Conservation (phyloP, 1,139 yeast species). For the Saccharomyces pastorianus region DNA sequence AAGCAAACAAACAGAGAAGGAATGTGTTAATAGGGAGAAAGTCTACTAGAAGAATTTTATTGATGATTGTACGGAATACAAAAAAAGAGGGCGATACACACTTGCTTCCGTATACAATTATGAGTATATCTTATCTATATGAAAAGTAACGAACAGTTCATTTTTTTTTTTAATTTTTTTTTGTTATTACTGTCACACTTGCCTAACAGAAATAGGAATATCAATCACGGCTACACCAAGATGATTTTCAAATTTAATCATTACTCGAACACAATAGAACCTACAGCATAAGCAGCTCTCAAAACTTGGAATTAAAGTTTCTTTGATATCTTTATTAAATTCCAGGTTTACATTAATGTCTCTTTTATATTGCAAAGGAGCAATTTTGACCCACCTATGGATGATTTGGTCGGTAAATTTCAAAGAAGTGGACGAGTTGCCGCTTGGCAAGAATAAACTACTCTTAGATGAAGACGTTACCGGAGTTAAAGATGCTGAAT, state of each 20-base stretch:
- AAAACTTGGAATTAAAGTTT: conserved; percentile 45
- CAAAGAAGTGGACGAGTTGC: conserved; percentile 11
- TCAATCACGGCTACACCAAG: conserved; percentile 20
- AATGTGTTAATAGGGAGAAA: not conserved
- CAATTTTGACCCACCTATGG: conserved; percentile 13
- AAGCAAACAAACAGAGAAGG: too few relatives aligned
- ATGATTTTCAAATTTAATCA: conserved; percentile 22
- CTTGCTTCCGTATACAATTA: not conserved
- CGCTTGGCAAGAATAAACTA: conserved; percentile 2
- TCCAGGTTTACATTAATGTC: conserved; percentile 18
- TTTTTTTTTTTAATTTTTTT: not conserved
- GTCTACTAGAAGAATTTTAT: not conserved
- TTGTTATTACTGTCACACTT: too few relatives aligned
- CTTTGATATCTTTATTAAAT: conserved; percentile 4
- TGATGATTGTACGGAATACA: not conserved
- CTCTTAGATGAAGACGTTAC: conserved; percentile 3
- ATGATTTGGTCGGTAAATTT: conserved; percentile 11
- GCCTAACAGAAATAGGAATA: conserved; percentile 24
- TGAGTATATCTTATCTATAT: not conserved
- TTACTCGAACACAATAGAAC: conserved; percentile 35
- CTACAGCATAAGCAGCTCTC: conserved; percentile 47
- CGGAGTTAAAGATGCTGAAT: not conserved
- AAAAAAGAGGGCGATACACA: not conserved
- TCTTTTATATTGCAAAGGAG: conserved; percentile 12
- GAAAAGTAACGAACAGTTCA: not conserved